phyloP scores from a whole-genome alignment of 2,329 filamentous ascomycete genomes.

The Trichoderma pleuroti region DNA sequence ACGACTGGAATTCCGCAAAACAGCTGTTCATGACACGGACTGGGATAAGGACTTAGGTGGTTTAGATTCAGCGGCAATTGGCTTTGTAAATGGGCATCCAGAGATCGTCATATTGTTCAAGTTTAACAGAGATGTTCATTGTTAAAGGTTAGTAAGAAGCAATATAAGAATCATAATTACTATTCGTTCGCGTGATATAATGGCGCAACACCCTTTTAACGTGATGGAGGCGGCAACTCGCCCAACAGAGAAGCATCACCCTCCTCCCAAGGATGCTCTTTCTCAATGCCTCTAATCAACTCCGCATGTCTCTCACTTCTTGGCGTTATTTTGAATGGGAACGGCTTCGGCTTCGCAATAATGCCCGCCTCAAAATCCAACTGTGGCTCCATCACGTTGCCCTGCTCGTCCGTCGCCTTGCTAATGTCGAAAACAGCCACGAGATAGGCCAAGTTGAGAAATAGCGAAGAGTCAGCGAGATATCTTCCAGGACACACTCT shows the following conservation, averaged over 20 bases:
- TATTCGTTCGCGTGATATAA: no score
- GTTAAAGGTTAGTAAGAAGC: no score
- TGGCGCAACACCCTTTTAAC: no score
- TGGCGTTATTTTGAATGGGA: conserved; percentile 2
- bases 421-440: not conserved
- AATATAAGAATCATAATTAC: no score
- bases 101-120: no score
- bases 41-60: no score
- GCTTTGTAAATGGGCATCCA: no score
- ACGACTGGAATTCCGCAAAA: no score
- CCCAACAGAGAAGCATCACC: not conserved
- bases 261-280: conserved; percentile 14
- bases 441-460: not conserved
- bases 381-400: conserved; percentile 32
- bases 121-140: no score
- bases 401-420: conserved; percentile 30
- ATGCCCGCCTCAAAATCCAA: conserved; percentile 3
- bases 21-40: no score
- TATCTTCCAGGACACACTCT: conserved; percentile 11
- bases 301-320: conserved; percentile 17
- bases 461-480: not conserved
- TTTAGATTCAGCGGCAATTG: no score
- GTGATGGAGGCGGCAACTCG: not conserved
- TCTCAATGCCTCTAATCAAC: conserved; percentile 10
- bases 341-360: not conserved